Conservation (phyloP, 495 filamentous ascomycete genomes). For the Rostrohypoxylon terebratum region DNA sequence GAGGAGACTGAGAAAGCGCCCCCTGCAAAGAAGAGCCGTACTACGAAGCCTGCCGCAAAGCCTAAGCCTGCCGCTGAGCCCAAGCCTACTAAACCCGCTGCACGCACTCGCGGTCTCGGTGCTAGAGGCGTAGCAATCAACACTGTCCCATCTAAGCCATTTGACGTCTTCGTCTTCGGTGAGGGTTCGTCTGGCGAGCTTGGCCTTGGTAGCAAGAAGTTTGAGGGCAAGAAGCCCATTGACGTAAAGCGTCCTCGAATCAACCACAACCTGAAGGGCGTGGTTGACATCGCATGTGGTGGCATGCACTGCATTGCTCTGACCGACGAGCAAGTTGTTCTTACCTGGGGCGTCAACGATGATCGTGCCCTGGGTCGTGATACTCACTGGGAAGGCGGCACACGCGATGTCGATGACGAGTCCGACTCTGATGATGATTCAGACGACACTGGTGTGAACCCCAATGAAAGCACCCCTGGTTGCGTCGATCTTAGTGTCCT, state of each 20-base stretch:
- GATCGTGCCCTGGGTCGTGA: slow-evolving; percentile 73
- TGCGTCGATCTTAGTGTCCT: slow-evolving; percentile 62
- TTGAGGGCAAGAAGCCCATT: slow-evolving; percentile 64
- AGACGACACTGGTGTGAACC: slow-evolving; percentile 64
- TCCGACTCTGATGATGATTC: slow-evolving; percentile 62
- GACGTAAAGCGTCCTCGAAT: slow-evolving; percentile 68
- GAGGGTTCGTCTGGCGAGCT: slow-evolving; percentile 67
- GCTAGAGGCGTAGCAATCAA: slow-evolving; percentile 52
- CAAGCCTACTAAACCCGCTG: not conserved
- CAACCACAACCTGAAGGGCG: slow-evolving; percentile 63
- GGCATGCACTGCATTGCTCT: slow-evolving; percentile 76
- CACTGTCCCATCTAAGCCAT: slow-evolving; percentile 52
- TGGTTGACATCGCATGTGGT: slow-evolving; percentile 72
- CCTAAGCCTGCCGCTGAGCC: slow-evolving; percentile 20
- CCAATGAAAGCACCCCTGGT: slow-evolving; percentile 68
- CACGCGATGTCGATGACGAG: slow-evolving; percentile 59
- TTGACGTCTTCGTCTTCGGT: slow-evolving; percentile 68
- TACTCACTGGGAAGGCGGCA: slow-evolving; percentile 65
- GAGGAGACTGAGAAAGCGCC: not conserved
- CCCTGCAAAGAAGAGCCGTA: not conserved
- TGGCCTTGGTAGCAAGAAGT: slow-evolving; percentile 59
- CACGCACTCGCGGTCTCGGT: slow-evolving; percentile 20
- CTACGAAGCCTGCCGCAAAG: not conserved
- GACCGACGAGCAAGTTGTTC: slow-evolving; percentile 72
- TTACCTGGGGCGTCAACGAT: slow-evolving; percentile 81